These are phyloP conservation scores for Xylariaceae sp. DNA, from an alignment of 2,329 filamentous ascomycete genomes.

Conservation along the genomic window DNA sequence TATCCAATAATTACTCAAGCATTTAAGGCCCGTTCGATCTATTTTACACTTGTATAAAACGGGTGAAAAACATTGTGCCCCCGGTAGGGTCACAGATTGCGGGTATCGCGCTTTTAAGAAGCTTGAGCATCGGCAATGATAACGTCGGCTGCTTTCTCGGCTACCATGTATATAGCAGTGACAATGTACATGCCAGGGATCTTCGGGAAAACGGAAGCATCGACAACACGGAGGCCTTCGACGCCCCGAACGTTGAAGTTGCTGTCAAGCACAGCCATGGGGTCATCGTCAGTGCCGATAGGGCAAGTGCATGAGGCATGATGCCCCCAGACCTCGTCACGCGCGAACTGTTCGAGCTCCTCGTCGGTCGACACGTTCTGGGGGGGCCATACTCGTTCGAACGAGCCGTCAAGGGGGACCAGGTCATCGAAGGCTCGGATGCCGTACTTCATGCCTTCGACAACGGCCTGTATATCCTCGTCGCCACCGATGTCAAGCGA, in stretches of 20 bases:
- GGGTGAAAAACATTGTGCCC: too few species aligned
- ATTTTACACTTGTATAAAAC: too few species aligned
- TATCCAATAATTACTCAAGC: too few species aligned
- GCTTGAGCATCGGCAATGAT: slow-evolving; percentile 29
- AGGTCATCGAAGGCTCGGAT: slow-evolving; percentile 23
- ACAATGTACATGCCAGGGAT: slow-evolving; percentile 43
- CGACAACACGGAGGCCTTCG: slow-evolving; percentile 48
- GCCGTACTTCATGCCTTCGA: slow-evolving; percentile 35
- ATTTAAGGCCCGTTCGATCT: too few species aligned
- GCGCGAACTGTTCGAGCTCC: slow-evolving; percentile 42
- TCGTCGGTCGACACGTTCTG: slow-evolving; percentile 25
- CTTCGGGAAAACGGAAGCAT: slow-evolving; percentile 49
- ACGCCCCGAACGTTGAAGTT: slow-evolving; percentile 41
- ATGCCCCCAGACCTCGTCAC: slow-evolving; percentile 48
- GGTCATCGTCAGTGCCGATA: slow-evolving; percentile 49
- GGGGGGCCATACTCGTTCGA: slow-evolving; percentile 18
- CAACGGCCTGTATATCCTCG: slow-evolving; percentile 16
- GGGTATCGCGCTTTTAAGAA: too few species aligned
- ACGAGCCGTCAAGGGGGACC: slow-evolving; percentile 19
- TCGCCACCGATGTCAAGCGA: slow-evolving; percentile 14
- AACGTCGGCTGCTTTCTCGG: slow-evolving; percentile 54
- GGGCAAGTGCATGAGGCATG: slow-evolving; percentile 50
- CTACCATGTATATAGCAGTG: slow-evolving; percentile 43
- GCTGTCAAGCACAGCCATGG: slow-evolving; percentile 50
- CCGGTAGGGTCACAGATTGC: too few species aligned